Evolutionary conservation across 257 asterid genomes (phyloP).

Genomic region (Solanum bukasovii): DNA sequence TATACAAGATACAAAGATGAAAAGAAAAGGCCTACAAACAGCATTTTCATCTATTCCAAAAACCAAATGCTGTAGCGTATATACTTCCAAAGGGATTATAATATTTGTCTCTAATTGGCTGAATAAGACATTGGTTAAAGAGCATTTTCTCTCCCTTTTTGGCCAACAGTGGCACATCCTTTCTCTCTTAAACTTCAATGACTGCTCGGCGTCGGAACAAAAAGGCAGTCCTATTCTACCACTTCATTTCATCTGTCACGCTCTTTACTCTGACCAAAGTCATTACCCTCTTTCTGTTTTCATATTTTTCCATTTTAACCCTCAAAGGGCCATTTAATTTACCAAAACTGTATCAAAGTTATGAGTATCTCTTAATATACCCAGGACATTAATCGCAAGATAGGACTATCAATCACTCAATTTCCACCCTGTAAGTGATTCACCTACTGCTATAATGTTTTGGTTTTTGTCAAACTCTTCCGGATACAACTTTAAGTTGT

Average conservation of each 20-base stretch:
- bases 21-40: not conserved
- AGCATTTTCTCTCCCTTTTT: not conserved
- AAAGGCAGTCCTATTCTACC: not conserved
- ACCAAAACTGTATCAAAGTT: not conserved
- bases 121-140: not conserved
- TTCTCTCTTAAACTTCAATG: not conserved
- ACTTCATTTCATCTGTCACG: not conserved
- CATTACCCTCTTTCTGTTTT: not conserved
- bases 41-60: not conserved
- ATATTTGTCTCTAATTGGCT: not conserved
- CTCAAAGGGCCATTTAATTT: not conserved
- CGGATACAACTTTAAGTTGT: not conserved
- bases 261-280: not conserved
- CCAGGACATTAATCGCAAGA: not conserved
- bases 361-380: not conserved
- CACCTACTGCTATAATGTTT: not conserved
- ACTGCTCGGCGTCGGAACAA: not conserved
- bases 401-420: not conserved
- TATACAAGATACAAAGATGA: not conserved
- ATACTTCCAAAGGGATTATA: not conserved
- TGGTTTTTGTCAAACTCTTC: not conserved
- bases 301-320: not conserved
- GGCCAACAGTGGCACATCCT: not conserved
- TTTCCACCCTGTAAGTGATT: not conserved
- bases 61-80: not conserved